Percentiles rank a stretch among this genome's conserved stretches.
phyloP scores from a whole-genome alignment of 1,284 basidiomycete species.

The Porodaedalea pini region DNA sequence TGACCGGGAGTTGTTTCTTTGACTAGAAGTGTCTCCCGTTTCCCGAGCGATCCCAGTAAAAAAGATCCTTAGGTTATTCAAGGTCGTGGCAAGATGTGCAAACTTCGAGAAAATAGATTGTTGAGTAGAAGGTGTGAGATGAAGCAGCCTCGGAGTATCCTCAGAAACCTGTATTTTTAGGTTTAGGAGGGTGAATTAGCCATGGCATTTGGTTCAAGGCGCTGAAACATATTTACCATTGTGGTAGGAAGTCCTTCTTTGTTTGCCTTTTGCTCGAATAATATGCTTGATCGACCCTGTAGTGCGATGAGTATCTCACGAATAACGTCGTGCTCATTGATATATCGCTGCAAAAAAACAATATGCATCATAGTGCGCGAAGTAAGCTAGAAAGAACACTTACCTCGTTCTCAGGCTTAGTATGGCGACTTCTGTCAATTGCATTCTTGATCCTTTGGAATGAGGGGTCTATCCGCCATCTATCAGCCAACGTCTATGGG shows the following conservation, averaged over 20 bases:
- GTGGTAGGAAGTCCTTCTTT: slow-evolving; percentile 30
- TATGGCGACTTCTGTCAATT: neutral
- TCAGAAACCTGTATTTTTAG: slow-evolving; percentile 50
- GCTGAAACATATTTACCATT: slow-evolving; percentile 6
- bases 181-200: too few relatives aligned
- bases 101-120: slow-evolving; percentile 59
- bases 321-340: slow-evolving; percentile 68
- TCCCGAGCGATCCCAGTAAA: slow-evolving; percentile 21
- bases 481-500: neutral
- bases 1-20: slow-evolving; percentile 47
- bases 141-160: slow-evolving; percentile 56
- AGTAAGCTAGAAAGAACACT: neutral
- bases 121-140: slow-evolving; percentile 61
- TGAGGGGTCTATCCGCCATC: slow-evolving; percentile 41
- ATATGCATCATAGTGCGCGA: too few relatives aligned
- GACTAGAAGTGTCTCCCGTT: slow-evolving; percentile 24
- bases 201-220: neutral
- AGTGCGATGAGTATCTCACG: slow-evolving; percentile 70
- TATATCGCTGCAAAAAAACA: slow-evolving; percentile 47
- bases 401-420: slow-evolving; percentile 22
- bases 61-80: slow-evolving; percentile 63
- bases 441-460: slow-evolving; percentile 35
- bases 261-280: slow-evolving; percentile 44
- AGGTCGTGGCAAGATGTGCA: slow-evolving; percentile 50
- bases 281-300: slow-evolving; percentile 62